Conservation (phyloP, 192 early-diverging fungal genomes). For the Coemansia sp. region DNA sequence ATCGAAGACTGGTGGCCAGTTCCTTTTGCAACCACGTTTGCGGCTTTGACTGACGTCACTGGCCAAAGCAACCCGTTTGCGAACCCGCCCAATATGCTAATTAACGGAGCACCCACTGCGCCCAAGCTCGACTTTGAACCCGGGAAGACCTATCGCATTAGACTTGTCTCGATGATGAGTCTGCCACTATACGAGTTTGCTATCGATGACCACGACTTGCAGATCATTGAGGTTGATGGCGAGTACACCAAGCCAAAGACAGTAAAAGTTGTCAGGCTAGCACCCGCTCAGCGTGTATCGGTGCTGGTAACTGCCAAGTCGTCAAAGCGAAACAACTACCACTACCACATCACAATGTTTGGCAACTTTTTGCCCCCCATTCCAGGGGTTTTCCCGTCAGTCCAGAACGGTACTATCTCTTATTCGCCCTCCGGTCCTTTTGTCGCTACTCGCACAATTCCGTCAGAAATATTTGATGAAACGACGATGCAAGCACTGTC, state of each 20-base stretch:
- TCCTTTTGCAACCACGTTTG: slow-evolving; percentile 25
- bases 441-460: slow-evolving; percentile 7
- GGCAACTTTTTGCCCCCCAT: slow-evolving; percentile 62
- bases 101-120: slow-evolving; percentile 30
- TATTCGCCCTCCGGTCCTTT: slow-evolving; percentile 34
- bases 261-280: slow-evolving; percentile 56
- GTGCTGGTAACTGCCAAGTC: slow-evolving; percentile 73
- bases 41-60: slow-evolving; percentile 51
- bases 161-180: slow-evolving; percentile 74
- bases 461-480: slow-evolving; percentile 40
- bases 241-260: slow-evolving; percentile 58
- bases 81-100: slow-evolving; percentile 56
- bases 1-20: slow-evolving; percentile 69
- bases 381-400: slow-evolving; percentile 50
- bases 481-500: slow-evolving; percentile 55
- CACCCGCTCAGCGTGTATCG: slow-evolving; percentile 73
- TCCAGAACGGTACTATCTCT: slow-evolving; percentile 53
- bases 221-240: slow-evolving; percentile 78
- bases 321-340: slow-evolving; percentile 58
- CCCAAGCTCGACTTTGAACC: slow-evolving; percentile 59
- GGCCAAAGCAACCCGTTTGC: slow-evolving; percentile 55
- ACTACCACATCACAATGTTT: slow-evolving; percentile 69
- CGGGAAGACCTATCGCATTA: slow-evolving; percentile 78
- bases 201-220: slow-evolving; percentile 74
- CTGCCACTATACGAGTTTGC: slow-evolving; percentile 67